These are phyloP conservation scores for Trichoderma breve DNA, from an alignment of 2,329 filamentous ascomycete genomes.

Conservation along the genomic window DNA sequence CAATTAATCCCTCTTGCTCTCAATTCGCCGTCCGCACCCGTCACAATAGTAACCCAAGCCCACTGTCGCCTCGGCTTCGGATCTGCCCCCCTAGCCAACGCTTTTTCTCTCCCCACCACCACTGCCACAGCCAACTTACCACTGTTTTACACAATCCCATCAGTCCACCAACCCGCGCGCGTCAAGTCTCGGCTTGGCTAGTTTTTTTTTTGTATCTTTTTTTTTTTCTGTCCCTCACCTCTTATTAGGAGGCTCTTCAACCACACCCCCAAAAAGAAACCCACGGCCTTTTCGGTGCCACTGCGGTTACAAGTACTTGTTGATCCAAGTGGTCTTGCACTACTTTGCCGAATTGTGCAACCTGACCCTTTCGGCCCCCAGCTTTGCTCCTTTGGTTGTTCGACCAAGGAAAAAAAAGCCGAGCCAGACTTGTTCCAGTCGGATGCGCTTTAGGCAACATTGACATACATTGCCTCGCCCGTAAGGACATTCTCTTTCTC, in stretches of 20 bases:
- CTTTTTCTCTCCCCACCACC: constrained; percentile 11
- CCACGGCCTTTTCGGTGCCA: constrained; percentile 16
- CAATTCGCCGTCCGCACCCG: constrained; percentile 14
- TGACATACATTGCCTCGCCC: constrained; percentile 33
- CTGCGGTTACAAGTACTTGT: constrained; percentile 19
- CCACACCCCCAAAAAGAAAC: constrained; percentile 10
- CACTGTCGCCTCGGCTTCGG: constrained; percentile 17
- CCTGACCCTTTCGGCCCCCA: constrained; percentile 26
- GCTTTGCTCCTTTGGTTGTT: constrained; percentile 25
- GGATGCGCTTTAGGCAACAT: constrained; percentile 28
- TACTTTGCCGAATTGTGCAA: constrained; percentile 25
- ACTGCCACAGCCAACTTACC: not conserved
- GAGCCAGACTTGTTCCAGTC: constrained; percentile 24
- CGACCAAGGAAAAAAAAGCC: constrained; percentile 22
- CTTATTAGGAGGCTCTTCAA: constrained; percentile 10
- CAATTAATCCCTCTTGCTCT: constrained; percentile 18
- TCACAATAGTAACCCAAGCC: constrained; percentile 19
- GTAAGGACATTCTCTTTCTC: constrained; percentile 34
- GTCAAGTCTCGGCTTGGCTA: constrained; percentile 2
- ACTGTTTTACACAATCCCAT: constrained; percentile 3
- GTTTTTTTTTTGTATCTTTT: not conserved
- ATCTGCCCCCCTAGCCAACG: constrained; percentile 17
- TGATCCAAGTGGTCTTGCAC: constrained; percentile 21
- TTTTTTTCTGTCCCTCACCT: not conserved
- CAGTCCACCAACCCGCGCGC: constrained; percentile 11